These are phyloP conservation scores for Nidularia sp. DNA, from an alignment of 768 basidiomycete genomes.

Conservation along the genomic window DNA sequence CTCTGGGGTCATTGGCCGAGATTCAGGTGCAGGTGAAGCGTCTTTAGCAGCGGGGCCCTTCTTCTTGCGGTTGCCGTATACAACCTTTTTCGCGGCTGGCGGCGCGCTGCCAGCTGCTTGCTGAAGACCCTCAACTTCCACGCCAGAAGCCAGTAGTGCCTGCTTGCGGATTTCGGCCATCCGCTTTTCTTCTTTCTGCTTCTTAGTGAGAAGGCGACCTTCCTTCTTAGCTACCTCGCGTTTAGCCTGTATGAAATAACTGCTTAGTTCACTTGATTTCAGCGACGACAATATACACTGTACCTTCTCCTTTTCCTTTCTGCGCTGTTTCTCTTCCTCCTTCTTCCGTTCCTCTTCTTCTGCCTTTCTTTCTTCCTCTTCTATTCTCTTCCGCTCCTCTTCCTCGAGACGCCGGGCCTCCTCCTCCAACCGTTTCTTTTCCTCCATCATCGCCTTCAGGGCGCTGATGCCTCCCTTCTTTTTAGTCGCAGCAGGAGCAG, in stretches of 20 bases:
- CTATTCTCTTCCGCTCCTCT: conserved; percentile 75
- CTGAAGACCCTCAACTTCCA: conserved; percentile 86
- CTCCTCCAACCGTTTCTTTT: conserved; percentile 85
- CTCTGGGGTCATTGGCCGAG: conserved; percentile 50
- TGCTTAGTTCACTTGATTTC: conserved; percentile 2
- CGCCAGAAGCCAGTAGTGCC: conserved; percentile 86
- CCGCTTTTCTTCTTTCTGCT: conserved; percentile 91
- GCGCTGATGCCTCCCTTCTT: conserved; percentile 82
- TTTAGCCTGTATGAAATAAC: conserved; percentile 58
- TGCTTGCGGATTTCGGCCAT: conserved; percentile 88
- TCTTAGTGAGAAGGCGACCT: conserved; percentile 92
- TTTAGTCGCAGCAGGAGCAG: conserved; percentile 43
- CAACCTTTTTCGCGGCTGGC: conserved; percentile 62
- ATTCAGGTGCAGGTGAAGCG: conserved; percentile 48
- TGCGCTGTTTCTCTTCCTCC: conserved; percentile 80
- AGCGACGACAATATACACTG: conserved; percentile 3
- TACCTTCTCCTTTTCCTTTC: conserved; percentile 89
- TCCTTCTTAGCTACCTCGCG: conserved; percentile 90
- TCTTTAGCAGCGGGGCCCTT: conserved; percentile 52
- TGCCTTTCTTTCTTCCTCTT: conserved; percentile 80
- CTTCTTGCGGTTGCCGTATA: conserved; percentile 84
- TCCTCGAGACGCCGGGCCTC: conserved; percentile 69
- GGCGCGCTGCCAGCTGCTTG: conserved; percentile 39
- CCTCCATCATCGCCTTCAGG: conserved; percentile 87
- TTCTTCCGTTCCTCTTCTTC: conserved; percentile 75